Percentiles rank a stretch among this genome's conserved stretches.
Evolutionary conservation across 768 basidiomycete species (phyloP).

Genomic region (Boletus barrowsii): DNA sequence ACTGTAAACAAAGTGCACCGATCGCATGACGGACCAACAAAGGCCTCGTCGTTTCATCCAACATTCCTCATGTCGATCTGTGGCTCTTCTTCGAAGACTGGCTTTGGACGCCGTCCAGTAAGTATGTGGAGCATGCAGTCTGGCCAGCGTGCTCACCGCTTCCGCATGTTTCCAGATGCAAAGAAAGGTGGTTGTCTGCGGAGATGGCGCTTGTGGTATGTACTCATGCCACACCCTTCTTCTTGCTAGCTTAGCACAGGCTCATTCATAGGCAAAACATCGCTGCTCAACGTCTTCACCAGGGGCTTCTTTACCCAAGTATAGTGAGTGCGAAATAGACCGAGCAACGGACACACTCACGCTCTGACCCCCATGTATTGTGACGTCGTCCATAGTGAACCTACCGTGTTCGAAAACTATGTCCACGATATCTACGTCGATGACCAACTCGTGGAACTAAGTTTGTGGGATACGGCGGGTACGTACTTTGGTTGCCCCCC

Average conservation of each 20-base stretch:
- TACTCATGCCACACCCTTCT: background rate
- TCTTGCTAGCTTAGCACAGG: constrained; percentile 11
- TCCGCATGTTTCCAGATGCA: constrained; percentile 37
- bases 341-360: background rate
- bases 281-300: constrained; percentile 83
- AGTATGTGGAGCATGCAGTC: constrained; percentile 10
- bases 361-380: background rate
- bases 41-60: background rate
- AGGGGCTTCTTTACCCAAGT: constrained; percentile 92
- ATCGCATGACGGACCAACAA: background rate
- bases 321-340: constrained; percentile 56
- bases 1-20: constrained; percentile 15
- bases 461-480: constrained; percentile 98
- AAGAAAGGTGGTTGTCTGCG: constrained; percentile 83
- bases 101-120: constrained; percentile 48
- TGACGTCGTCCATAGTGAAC: constrained; percentile 64
- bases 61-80: constrained; percentile 50
- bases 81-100: constrained; percentile 48
- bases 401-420: constrained; percentile 97
- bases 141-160: constrained; percentile 12
- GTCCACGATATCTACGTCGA: constrained; percentile 88
- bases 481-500: constrained; percentile 8
- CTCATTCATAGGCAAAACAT: constrained; percentile 63
- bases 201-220: constrained; percentile 91
- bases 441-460: constrained; percentile 84